Evolutionary conservation across 2,329 filamentous ascomycete genomes (phyloP).

Genomic region (Colletotrichum cordylinicola): DNA sequence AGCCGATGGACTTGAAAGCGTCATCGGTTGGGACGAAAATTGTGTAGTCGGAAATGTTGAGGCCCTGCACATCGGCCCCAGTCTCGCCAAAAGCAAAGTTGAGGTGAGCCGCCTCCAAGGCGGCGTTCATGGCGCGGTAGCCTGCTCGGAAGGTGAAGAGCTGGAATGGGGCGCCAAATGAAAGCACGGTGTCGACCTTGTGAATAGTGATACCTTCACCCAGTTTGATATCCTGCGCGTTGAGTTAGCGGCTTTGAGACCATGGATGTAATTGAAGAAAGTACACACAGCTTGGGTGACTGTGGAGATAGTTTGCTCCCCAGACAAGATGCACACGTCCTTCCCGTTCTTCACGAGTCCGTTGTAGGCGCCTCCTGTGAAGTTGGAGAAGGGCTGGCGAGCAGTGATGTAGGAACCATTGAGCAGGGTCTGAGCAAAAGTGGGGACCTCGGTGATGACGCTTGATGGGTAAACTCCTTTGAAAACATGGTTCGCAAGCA

Average conservation of each 20-base stretch:
- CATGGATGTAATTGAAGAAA: no score
- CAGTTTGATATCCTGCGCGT: slow-evolving; percentile 30
- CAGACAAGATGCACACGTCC: slow-evolving; percentile 37
- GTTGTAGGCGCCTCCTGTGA: slow-evolving; percentile 41
- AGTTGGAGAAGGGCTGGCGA: slow-evolving; percentile 40
- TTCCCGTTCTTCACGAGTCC: slow-evolving; percentile 35
- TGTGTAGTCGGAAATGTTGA: slow-evolving; percentile 64
- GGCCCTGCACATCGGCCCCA: slow-evolving; percentile 18
- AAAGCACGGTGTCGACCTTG: slow-evolving; percentile 32
- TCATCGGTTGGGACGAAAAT: slow-evolving; percentile 80
- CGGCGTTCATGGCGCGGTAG: slow-evolving; percentile 33
- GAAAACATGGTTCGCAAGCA: slow-evolving; percentile 38
- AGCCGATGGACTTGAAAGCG: slow-evolving; percentile 66
- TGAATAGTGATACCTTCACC: slow-evolving; percentile 34
- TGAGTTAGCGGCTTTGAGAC: neutral
- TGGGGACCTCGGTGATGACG: slow-evolving; percentile 32
- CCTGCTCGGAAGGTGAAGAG: slow-evolving; percentile 32
- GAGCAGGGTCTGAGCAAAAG: slow-evolving; percentile 33
- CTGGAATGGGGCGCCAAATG: slow-evolving; percentile 34
- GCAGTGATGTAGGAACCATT: slow-evolving; percentile 33
- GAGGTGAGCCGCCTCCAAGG: slow-evolving; percentile 30
- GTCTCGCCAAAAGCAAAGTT: slow-evolving; percentile 29
- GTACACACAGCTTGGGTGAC: slow-evolving; percentile 35
- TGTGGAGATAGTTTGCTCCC: slow-evolving; percentile 34
- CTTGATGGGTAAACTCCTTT: slow-evolving; percentile 32